A percentile compares a stretch with the other conserved stretches of the same genome.
Conservation (phyloP, 2,329 filamentous ascomycete species). For the Clonostachys rosea region DNA sequence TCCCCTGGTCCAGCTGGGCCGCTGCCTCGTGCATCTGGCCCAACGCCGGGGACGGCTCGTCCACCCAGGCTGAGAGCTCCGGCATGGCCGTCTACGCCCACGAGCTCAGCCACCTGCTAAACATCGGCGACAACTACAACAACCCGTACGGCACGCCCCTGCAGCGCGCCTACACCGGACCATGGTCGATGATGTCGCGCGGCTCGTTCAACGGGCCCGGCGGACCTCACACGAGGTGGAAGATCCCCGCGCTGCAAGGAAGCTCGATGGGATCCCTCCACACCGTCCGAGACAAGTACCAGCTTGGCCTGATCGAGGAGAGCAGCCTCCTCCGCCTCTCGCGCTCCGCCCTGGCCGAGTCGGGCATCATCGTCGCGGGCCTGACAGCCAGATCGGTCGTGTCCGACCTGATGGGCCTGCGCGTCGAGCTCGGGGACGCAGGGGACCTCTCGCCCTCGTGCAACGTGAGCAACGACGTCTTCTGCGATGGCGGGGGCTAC, state of each 20-base stretch:
- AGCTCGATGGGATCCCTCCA: constrained; percentile 44
- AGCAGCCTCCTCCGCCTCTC: constrained; percentile 37
- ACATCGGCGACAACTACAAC: constrained; percentile 51
- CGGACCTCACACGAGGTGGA: constrained; percentile 46
- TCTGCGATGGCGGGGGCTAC: constrained; percentile 47
- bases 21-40: constrained; percentile 46
- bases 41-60: constrained; percentile 45
- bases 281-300: constrained; percentile 46
- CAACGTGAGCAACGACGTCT: constrained; percentile 28
- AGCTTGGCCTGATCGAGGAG: constrained; percentile 41
- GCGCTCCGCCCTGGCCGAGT: constrained; percentile 30
- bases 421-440: constrained; percentile 31
- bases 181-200: constrained; percentile 46
- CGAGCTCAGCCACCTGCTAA: constrained; percentile 44
- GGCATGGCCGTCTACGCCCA: constrained; percentile 49
- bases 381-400: constrained; percentile 42
- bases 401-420: constrained; percentile 37
- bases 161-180: constrained; percentile 42
- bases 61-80: constrained; percentile 46
- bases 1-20: constrained; percentile 49
- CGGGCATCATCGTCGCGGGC: constrained; percentile 36
- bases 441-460: constrained; percentile 38
- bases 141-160: constrained; percentile 42
- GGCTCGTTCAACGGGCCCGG: constrained; percentile 49
- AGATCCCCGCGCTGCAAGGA: constrained; percentile 43